A percentile compares a stretch with the other conserved stretches of the same genome.
phyloP scores from a whole-genome alignment of 2,329 filamentous ascomycete genomes.

The Fusarium circinatum region DNA sequence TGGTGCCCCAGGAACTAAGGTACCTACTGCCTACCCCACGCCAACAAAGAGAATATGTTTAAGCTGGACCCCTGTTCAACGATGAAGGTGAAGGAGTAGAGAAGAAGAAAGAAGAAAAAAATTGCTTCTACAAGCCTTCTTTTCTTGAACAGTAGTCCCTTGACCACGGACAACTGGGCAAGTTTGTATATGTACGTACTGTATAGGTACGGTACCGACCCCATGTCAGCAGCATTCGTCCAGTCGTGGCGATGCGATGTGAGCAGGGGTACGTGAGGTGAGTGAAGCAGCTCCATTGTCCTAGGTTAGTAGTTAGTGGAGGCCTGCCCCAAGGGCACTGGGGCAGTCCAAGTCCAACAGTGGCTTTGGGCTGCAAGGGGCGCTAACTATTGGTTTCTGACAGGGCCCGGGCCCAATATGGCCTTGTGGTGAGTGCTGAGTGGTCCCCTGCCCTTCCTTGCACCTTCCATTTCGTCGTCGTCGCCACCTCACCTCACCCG shows the following conservation, averaged over 20 bases:
- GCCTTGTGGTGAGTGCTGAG: not conserved
- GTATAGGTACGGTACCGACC: not conserved
- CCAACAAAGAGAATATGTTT: not conserved
- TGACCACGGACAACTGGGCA: not conserved
- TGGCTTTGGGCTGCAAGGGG: not conserved
- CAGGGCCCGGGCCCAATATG: not conserved
- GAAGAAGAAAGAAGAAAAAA: not conserved
- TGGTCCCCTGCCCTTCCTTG: slow-evolving; percentile 10
- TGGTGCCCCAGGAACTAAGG: not conserved
- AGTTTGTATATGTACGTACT: not conserved
- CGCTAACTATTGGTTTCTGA: slow-evolving; percentile 17
- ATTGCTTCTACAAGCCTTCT: slow-evolving; percentile 21
- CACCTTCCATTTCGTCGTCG: slow-evolving; percentile 26
- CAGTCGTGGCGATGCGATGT: slow-evolving; percentile 1
- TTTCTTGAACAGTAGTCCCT: slow-evolving; percentile 14
- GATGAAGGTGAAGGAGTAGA: not conserved
- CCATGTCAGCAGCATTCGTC: slow-evolving; percentile 20
- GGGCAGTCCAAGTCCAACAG: not conserved
- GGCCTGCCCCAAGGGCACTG: not conserved
- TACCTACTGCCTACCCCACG: not conserved
- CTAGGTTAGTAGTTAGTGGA: not conserved
- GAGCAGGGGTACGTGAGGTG: not conserved
- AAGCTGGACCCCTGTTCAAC: slow-evolving; percentile 8
- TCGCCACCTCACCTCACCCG: slow-evolving; percentile 26
- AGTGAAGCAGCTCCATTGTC: slow-evolving; percentile 38